Percentiles rank a stretch among this genome's conserved stretches.
These are phyloP conservation scores for Scutellaria baicalensis DNA, from an alignment of 257 asterid species.

Conservation along the genomic window DNA sequence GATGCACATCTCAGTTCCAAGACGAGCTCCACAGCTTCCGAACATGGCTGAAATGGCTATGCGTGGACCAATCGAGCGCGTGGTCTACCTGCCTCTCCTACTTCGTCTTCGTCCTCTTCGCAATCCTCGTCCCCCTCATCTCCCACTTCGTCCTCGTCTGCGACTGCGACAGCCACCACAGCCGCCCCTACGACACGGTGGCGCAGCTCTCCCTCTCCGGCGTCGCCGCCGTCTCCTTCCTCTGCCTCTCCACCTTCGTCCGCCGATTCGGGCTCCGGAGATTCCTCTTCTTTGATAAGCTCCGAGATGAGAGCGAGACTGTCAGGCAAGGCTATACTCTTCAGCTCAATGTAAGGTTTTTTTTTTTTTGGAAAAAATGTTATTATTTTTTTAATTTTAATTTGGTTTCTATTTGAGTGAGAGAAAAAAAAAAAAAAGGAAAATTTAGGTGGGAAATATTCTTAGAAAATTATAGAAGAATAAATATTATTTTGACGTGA, in stretches of 20 bases:
- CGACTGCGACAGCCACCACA: slow-evolving; percentile 66
- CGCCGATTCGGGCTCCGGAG: slow-evolving; percentile 62
- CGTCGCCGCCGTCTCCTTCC: slow-evolving; percentile 64
- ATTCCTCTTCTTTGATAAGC: slow-evolving; percentile 77
- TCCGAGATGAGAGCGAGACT: slow-evolving; percentile 81
- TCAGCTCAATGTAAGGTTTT: slow-evolving; percentile 58
- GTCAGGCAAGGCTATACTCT: slow-evolving; percentile 63
- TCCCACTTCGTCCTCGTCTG: slow-evolving; percentile 75
- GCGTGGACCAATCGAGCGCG: slow-evolving; percentile 78
- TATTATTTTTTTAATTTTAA: not conserved
- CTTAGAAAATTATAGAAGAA: no score
- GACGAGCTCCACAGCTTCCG: slow-evolving; percentile 76
- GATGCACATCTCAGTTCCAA: slow-evolving; percentile 53
- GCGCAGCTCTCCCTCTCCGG: slow-evolving; percentile 85
- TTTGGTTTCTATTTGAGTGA: not conserved
- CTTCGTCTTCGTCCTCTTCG: slow-evolving; percentile 48
- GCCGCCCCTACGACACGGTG: slow-evolving; percentile 67
- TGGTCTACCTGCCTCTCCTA: slow-evolving; percentile 63
- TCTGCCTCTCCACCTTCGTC: slow-evolving; percentile 58
- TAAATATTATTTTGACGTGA: no score
- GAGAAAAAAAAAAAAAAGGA: not conserved
- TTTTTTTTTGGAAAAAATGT: no score
- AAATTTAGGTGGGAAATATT: not conserved
- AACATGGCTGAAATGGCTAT: slow-evolving; percentile 81
- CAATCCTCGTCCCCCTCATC: slow-evolving; percentile 56